Base-by-base conservation (phyloP, 1,284 basidiomycete species). In the Malassezia caprae region DNA sequence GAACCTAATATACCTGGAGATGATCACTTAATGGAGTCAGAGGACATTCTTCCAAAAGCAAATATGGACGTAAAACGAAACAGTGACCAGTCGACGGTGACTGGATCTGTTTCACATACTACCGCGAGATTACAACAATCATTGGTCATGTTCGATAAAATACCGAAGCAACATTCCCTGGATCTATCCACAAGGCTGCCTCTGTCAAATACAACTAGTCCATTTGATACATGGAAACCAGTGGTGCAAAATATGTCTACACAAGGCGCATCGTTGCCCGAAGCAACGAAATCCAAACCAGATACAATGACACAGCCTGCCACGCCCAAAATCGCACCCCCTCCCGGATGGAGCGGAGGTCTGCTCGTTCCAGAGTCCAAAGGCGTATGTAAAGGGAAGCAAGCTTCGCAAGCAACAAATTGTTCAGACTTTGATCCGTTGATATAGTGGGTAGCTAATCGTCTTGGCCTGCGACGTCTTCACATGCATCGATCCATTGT, bases 401-500 rank as follows among this genome's bases (percentile, higher is more conserved):
- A 24, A 46, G 12, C 11, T 23, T 2, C n/a, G 26, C 46, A 17
- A n/a, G 32, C 48, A n/a, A 23, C 40, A 8, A 28, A 49, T 3
- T 56, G 54, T 49, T 11, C 32, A 3, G 49, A 57, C 35, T 57
- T 57, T 44, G 55, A 57, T 48, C 55, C 55, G 37, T 23, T 56
- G 15, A 45, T 45, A 52, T 52, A 45, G 45, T n/a, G 8, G 4
- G 48, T 40, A 41, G 11, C 34, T 37, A 17, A 19, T 27, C 11
- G 23, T 23, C 32, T 34, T 48, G 41, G 24, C 26, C 41, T 7
- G 87, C 84, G 23, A 87, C 87, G 19, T 86, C 84, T 70, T 90
- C 87, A 19, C 86, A 86, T 42, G 88, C 87, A 75, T 90, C 88
- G 62, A 90, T 88, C 88, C 88, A 90, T 69, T 88, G 60, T 30